Conservation (phyloP, 768 basidiomycete species). For the Lyophyllum shimeji region DNA sequence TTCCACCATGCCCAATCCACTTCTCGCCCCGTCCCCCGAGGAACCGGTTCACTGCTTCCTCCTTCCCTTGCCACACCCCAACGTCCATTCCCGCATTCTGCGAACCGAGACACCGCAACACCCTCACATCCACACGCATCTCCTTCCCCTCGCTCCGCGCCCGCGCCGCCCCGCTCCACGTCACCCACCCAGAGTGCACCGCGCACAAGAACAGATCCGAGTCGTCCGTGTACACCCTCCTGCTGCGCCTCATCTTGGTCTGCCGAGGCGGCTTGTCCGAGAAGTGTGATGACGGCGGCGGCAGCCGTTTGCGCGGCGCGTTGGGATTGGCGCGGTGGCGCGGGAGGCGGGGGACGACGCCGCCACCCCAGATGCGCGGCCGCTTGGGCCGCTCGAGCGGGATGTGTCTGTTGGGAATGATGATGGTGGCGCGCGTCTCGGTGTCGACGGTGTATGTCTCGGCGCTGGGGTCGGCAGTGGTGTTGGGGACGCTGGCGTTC, state of each 20-base stretch:
- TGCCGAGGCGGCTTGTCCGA: not conserved
- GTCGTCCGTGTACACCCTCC: slow-evolving; percentile 70
- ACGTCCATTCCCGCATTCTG: not conserved
- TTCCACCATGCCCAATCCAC: slow-evolving; percentile 26
- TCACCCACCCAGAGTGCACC: slow-evolving; percentile 61
- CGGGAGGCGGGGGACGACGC: slow-evolving; percentile 35
- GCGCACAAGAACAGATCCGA: slow-evolving; percentile 71
- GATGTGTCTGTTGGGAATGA: slow-evolving; percentile 60
- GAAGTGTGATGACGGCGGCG: not conserved
- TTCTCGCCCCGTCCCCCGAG: slow-evolving; percentile 45
- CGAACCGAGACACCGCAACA: slow-evolving; percentile 35
- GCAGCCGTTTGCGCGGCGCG: not conserved
- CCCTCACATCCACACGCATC: slow-evolving; percentile 38
- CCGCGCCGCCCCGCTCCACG: slow-evolving; percentile 41
- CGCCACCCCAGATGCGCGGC: slow-evolving; percentile 74
- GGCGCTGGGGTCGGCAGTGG: not conserved
- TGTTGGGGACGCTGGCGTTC: not conserved
- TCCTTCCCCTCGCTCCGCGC: slow-evolving; percentile 40
- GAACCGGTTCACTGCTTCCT: slow-evolving; percentile 48
- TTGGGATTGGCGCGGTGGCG: not conserved
- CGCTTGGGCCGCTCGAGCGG: slow-evolving; percentile 52
- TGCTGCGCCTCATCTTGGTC: slow-evolving; percentile 23
- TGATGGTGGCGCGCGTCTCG: slow-evolving; percentile 50
- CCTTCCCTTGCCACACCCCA: slow-evolving; percentile 22
- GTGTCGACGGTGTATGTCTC: slow-evolving; percentile 33